Evolutionary conservation across 2,329 filamentous ascomycete genomes (phyloP), one percentile per base, ranked within the genome.

Genomic region (Fusarium globosum): DNA sequence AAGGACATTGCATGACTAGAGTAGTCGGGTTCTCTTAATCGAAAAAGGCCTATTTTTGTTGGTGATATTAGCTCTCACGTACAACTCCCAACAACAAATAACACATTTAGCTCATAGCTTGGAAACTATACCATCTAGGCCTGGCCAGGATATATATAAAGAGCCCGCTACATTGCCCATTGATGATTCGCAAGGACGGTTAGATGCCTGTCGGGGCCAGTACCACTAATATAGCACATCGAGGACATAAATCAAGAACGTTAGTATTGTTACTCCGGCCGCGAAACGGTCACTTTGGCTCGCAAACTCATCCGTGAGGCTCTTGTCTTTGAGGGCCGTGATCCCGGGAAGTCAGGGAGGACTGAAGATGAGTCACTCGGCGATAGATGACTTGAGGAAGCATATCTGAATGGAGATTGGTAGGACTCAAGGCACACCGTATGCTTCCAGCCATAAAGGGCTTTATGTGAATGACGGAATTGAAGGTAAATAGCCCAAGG

Each of bases 271-370:
- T 30, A 11, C 14, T 12, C 4, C 15, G 16, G 15, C 2, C 10
- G 6, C 6, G 10, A 18, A 49, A 18, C 7, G 20, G 15, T n/a
- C 11, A 18, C 15, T 10, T 33, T n/a, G 3, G 28, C 28, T 13
- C 15, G 10, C 7, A 15, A n/a, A 33, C 10, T 49, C 3, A 49
- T 33, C 28, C 5, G 11, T 3, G 11, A 49, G 15, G 2, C 11
- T 33, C 21, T n/a, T n/a, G 28, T 33, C 4, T 33, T 33, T 33
- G 10, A 49, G 46, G 15, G 21, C 28, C 3, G 9, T n/a, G 14
- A 2, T n/a, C 10, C 1, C 12, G 10, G 14, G 11, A 23, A 6
- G n/a, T 20, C 30, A 6, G 12, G 12, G 30, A 16, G 8, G 14
- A 15, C 48, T 35, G 4, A 35, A 20, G 6, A 51, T 51, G 48